Evolutionary conservation across 352 stramenopile species (phyloP).

Genomic region (Phytophthora crassamura): DNA sequence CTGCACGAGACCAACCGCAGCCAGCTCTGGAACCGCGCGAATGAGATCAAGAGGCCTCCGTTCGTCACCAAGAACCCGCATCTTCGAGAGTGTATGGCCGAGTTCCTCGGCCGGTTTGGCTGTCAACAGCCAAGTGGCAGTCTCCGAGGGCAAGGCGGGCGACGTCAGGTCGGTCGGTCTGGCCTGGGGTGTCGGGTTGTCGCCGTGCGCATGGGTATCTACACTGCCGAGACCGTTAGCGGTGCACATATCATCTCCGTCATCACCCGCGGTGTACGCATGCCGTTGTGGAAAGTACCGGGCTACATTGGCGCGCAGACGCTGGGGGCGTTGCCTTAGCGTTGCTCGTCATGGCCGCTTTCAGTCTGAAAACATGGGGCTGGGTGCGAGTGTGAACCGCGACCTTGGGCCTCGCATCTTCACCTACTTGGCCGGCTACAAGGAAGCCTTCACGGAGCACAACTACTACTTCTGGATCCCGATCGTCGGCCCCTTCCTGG

Average conservation of each 20-base stretch:
- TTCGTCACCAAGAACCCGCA: constrained; percentile 29
- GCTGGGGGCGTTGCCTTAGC: constrained; percentile 53
- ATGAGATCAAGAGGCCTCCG: constrained; percentile 12
- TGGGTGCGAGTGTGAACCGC: not conserved
- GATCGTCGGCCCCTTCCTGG: constrained; percentile 11
- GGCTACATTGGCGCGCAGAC: constrained; percentile 49
- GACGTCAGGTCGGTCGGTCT: constrained; percentile 62
- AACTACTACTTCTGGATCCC: constrained; percentile 32
- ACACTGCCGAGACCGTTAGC: constrained; percentile 50
- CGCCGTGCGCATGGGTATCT: constrained; percentile 60
- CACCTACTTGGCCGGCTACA: constrained; percentile 20
- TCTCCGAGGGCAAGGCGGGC: constrained; percentile 47
- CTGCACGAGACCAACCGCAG: constrained; percentile 25
- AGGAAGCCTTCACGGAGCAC: constrained; percentile 13
- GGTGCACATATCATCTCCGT: constrained; percentile 65
- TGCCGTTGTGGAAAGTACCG: constrained; percentile 56
- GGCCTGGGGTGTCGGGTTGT: constrained; percentile 70
- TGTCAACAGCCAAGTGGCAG: constrained; percentile 48
- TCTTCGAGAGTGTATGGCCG: constrained; percentile 50
- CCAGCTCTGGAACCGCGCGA: not conserved
- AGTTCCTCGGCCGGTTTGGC: constrained; percentile 50
- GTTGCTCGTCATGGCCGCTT: constrained; percentile 65
- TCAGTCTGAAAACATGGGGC: constrained; percentile 52
- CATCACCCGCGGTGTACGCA: constrained; percentile 50
- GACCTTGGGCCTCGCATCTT: constrained; percentile 24